Base-by-base conservation (phyloP, 2,329 filamentous ascomycete genomes). In the Amesomyces nigricolor region DNA sequence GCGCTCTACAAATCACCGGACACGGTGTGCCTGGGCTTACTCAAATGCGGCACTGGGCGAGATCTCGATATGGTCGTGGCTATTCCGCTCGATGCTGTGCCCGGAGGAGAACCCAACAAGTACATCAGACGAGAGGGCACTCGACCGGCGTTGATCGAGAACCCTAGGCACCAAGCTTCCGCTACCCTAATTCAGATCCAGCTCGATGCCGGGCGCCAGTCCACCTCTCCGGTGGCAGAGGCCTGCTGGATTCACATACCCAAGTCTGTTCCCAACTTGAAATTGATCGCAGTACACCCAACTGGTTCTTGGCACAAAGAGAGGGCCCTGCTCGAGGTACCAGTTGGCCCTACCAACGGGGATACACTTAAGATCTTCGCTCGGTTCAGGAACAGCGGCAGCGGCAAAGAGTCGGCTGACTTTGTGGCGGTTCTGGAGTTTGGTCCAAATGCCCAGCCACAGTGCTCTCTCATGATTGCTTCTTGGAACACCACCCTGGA, bases 201-300 rank as follows among this genome's bases (percentile, higher is more conserved):
- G 19, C 40, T 57, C 13, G 55, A 54, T 14, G 47, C 14, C 26
- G 40, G 42, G 9, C 51, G 37, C n/a, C 37, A 51, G 17, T 10
- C 45, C 29, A 5, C 30, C 6, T n/a, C 16, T 5, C 17, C 32
- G 14, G 22, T 14, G 3, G 19, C n/a, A 2, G 32, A 22, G 5
- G 6, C 37, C 11, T 54, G 37, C 16, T 51, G 47, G 47, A 47
- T 57, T 37, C 55, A 57, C n/a, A 54, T 51, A 11, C 55, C 44
- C 13, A 57, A 57, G 3, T 47, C 45, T 10, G 26, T 44, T 7
- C 47, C 55, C 8, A 6, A 16, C 22, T 19, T 57, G 38, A 16
- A 57, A 10, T n/a, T 57, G 1, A 29, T 47, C 14, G 43, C n/a
- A 17, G 51, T 57, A 7, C 13, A 47, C 9, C 55, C 55, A 3